Percentiles rank a stretch among this genome's conserved stretches.
Conservation (phyloP, 2,329 filamentous ascomycete genomes). For the Eutypella sp. region DNA sequence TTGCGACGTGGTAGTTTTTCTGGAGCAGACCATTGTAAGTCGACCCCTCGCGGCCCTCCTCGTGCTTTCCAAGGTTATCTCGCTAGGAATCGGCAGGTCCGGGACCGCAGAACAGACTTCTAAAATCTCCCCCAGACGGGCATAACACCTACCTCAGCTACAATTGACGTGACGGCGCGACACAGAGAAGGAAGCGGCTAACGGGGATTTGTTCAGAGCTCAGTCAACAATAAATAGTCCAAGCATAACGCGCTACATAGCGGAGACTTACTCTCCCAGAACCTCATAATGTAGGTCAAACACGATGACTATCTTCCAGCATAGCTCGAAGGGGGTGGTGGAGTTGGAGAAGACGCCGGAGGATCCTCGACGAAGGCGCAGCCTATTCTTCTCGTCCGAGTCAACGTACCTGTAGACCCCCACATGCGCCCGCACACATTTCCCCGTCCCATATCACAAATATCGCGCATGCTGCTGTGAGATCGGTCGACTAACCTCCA, state of each 20-base stretch:
- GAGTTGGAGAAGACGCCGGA: neutral
- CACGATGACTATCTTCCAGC: constrained; percentile 1
- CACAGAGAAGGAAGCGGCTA: neutral
- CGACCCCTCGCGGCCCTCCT: too few species aligned
- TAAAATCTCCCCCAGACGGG: too few species aligned
- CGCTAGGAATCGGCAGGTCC: neutral
- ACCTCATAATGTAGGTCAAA: neutral
- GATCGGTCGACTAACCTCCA: too few species aligned
- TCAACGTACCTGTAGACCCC: neutral
- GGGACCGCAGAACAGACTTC: too few species aligned
- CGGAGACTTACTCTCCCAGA: neutral
- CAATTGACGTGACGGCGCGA: neutral
- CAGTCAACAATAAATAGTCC: too few species aligned
- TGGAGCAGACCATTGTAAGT: too few species aligned
- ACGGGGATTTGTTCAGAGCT: too few species aligned
- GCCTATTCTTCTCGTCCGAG: neutral
- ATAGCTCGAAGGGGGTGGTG: neutral
- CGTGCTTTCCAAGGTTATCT: too few species aligned
- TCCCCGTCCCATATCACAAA: neutral
- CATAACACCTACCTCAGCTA: neutral
- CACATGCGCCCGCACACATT: neutral
- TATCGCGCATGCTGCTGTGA: too few species aligned
- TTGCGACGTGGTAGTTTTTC: too few species aligned
- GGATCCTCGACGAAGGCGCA: neutral
- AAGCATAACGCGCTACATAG: neutral